These are phyloP conservation scores for Fonsecaea pedrosoi DNA, from an alignment of 2,329 filamentous ascomycete species.

Conservation along the genomic window DNA sequence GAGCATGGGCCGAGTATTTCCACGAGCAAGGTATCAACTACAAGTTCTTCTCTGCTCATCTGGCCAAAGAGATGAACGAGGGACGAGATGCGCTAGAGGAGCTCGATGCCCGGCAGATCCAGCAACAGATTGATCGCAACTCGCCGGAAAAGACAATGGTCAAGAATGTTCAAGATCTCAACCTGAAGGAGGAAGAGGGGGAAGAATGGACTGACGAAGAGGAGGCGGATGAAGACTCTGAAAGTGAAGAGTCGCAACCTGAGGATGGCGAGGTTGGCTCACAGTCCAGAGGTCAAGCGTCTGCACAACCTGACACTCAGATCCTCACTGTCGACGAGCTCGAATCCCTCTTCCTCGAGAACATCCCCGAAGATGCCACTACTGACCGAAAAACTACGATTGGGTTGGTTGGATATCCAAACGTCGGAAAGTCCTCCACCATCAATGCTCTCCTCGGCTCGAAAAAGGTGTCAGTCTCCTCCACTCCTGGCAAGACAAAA, in stretches of 20 bases:
- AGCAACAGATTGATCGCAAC: constrained; percentile 35
- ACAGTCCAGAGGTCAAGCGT: constrained; percentile 46
- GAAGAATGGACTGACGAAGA: constrained; percentile 45
- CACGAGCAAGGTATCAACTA: constrained; percentile 81
- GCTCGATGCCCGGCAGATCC: constrained; percentile 49
- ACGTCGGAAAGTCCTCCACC: constrained; percentile 98
- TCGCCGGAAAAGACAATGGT: constrained; percentile 34
- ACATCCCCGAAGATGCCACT: constrained; percentile 65
- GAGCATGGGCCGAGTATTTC: constrained; percentile 86
- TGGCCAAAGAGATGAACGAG: constrained; percentile 90
- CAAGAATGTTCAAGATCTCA: constrained; percentile 36
- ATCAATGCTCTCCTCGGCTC: constrained; percentile 98
- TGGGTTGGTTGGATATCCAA: constrained; percentile 95
- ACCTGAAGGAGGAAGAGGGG: constrained; percentile 39
- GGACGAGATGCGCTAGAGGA: constrained; percentile 63
- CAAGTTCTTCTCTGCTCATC: constrained; percentile 92
- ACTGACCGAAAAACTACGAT: constrained; percentile 77
- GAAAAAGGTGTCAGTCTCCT: constrained; percentile 97
- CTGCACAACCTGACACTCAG: constrained; percentile 56
- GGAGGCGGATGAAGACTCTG: constrained; percentile 54
- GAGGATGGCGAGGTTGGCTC: constrained; percentile 50
- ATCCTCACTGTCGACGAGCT: constrained; percentile 94
- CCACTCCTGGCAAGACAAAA: constrained; percentile 97
- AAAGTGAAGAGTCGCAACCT: constrained; percentile 55
- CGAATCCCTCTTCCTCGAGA: constrained; percentile 82